Conservation (phyloP, 306 rosid genomes). For the Quercus berberidifolia region DNA sequence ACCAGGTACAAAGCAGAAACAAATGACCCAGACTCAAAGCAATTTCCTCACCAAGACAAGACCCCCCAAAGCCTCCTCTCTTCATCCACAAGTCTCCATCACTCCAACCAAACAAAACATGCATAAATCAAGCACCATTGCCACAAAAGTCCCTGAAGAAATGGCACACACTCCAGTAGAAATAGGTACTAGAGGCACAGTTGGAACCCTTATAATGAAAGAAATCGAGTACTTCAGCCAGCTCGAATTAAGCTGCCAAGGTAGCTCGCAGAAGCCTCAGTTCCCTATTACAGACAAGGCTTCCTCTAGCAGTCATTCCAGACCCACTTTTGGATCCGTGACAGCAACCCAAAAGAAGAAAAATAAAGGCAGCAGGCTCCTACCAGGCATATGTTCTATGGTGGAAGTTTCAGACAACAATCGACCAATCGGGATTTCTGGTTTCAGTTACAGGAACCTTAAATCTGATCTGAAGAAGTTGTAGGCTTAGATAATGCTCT, state of each 20-base stretch:
- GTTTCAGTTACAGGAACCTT: slow-evolving; percentile 55
- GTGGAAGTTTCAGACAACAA: slow-evolving; percentile 57
- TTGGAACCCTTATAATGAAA: slow-evolving; percentile 62
- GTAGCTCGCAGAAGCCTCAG: slow-evolving; percentile 32
- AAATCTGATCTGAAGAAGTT: slow-evolving; percentile 50
- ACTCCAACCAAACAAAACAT: slow-evolving; percentile 38
- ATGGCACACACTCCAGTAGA: slow-evolving; percentile 42
- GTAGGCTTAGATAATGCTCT: slow-evolving; percentile 62
- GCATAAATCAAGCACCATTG: slow-evolving; percentile 29
- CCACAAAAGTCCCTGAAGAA: slow-evolving; percentile 29
- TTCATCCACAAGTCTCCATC: slow-evolving; percentile 37
- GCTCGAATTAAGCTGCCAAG: slow-evolving; percentile 34
- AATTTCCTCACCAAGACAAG: slow-evolving; percentile 33
- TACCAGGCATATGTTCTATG: slow-evolving; percentile 65
- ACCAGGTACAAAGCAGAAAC: slow-evolving; percentile 26
- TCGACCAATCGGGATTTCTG: slow-evolving; percentile 41
- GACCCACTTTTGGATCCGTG: slow-evolving; percentile 28
- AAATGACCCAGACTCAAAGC: slow-evolving; percentile 36
- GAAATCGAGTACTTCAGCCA: slow-evolving; percentile 59
- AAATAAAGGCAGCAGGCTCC: slow-evolving; percentile 44
- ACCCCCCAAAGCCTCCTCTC: slow-evolving; percentile 34
- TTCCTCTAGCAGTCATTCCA: slow-evolving; percentile 41
- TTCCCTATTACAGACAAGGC: slow-evolving; percentile 23
- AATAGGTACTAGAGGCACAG: slow-evolving; percentile 65
- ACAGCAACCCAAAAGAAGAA: slow-evolving; percentile 49